phyloP scores from a whole-genome alignment of 805 yeast species.

The Danielozyma ontarioensis region DNA sequence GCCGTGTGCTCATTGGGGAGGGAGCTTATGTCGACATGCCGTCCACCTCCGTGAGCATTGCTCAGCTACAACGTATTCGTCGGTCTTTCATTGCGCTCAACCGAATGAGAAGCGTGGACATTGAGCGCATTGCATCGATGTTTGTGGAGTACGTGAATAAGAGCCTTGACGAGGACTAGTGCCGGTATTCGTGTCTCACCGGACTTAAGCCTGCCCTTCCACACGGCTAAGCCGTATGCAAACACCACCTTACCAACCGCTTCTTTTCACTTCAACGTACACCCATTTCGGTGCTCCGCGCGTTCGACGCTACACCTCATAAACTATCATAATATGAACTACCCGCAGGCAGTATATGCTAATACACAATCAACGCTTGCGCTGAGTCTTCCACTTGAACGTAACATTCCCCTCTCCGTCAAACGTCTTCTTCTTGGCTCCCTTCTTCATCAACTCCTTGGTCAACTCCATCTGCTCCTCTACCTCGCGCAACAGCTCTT shows the following conservation, averaged over 20 bases:
- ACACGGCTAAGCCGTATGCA: too few relatives aligned
- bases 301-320: too few relatives aligned
- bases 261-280: too few relatives aligned
- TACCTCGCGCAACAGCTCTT: constrained; percentile 59
- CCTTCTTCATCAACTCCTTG: constrained; percentile 86
- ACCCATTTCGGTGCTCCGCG: too few relatives aligned
- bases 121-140: constrained; percentile 59
- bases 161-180: constrained; percentile 40
- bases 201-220: too few relatives aligned
- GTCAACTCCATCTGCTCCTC: constrained; percentile 72
- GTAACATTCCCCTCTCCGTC: constrained; percentile 61
- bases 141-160: constrained; percentile 76
- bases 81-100: constrained; percentile 80
- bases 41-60: constrained; percentile 51
- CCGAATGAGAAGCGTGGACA: constrained; percentile 69
- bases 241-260: too few relatives aligned
- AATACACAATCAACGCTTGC: constrained; percentile 42
- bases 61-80: constrained; percentile 78
- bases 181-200: too few relatives aligned
- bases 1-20: constrained; percentile 42
- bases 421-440: constrained; percentile 72
- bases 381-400: constrained; percentile 81
- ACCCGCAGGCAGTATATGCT: too few relatives aligned
- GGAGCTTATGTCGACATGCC: constrained; percentile 61
- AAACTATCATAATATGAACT: too few relatives aligned